Evolutionary conservation across 2,329 filamentous ascomycete genomes (phyloP), one percentile per base, ranked within the genome.

Genomic region (Trichoderma sp.): DNA sequence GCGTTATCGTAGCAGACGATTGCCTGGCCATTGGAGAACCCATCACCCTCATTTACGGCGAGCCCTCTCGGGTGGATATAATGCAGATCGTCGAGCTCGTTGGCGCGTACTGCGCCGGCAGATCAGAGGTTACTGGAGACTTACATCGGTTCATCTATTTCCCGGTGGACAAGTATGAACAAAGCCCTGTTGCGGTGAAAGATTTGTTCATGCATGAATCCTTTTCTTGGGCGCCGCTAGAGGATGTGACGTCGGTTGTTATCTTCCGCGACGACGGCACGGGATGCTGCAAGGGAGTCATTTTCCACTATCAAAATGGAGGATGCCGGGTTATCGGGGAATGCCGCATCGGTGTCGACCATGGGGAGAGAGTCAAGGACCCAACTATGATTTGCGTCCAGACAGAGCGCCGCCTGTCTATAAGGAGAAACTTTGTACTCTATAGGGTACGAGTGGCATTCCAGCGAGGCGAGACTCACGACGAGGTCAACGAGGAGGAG

Each of bases 151-250:
- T 17, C 10, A 9, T 13, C 9, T 10, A 29, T 2, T 58, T 58
- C 10, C 56, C 56, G n/a, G 4, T 29, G 7, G 22, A 58, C 17
- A 58, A 25, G n/a, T 42, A 42, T 7, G 35, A 58, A 15, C 35
- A 19, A 17, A 13, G 15, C 35, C 35, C 35, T 6, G 6, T 57
- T 19, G 17, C 32, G 4, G 17, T 19, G 4, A 3, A 25, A 9
- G 15, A n/a, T 9, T 17, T 8, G 17, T 17, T n/a, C 25, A 9
- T 58, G 10, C 13, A 42, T 3, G 29, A 35, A 1, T 61, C 35
- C 27, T 61, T 61, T 15, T 63, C 59, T 8, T 53, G 59, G 59
- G 59, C 59, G 32, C 42, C 59, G 29, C 34, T 63, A 9, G 45
- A 52, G 6, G 29, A 7, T 6, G 59, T 63, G 8, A n/a, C 32